Percentiles rank a stretch among this genome's conserved stretches.
Conservation (phyloP, 768 basidiomycete genomes). For the Cystofilobasidium ferigula region DNA sequence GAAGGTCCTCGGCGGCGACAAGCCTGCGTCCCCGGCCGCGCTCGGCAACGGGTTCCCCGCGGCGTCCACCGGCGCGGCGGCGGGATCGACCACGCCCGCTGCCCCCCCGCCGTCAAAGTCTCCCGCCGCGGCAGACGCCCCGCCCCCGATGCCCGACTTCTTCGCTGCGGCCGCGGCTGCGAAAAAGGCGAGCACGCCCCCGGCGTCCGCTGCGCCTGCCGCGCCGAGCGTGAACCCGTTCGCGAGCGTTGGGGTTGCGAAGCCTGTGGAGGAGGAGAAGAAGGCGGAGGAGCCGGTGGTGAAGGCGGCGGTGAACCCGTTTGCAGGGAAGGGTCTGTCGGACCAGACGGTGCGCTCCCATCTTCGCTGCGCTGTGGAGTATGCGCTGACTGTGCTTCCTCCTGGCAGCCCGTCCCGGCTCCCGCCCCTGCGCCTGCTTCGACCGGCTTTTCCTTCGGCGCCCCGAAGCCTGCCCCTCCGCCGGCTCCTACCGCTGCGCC, state of each 20-base stretch:
- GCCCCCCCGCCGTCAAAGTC: neutral
- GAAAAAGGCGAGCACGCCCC: too few species aligned
- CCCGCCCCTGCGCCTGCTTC: neutral
- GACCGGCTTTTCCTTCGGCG: neutral
- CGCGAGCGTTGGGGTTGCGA: neutral
- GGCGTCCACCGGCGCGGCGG: too few species aligned
- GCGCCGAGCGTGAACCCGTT: neutral
- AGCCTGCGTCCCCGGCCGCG: neutral
- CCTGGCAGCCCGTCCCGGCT: neutral
- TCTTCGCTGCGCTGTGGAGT: too few species aligned
- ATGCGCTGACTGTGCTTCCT: too few species aligned
- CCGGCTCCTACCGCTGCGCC: too few species aligned
- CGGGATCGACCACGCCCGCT: neutral
- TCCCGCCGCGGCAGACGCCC: neutral
- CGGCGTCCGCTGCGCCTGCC: neutral
- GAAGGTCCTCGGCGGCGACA: too few species aligned
- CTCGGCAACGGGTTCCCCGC: neutral
- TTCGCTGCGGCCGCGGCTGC: neutral
- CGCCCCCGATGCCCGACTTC: neutral
- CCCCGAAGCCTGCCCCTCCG: neutral
- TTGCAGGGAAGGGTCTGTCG: neutral
- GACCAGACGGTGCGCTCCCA: neutral
- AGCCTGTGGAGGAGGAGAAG: neutral
- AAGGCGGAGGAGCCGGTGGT: neutral
- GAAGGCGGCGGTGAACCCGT: neutral